A percentile compares a stretch with the other conserved stretches of the same genome.
phyloP scores from a whole-genome alignment of 352 stramenopile species.

The Pythium apleroticum region DNA sequence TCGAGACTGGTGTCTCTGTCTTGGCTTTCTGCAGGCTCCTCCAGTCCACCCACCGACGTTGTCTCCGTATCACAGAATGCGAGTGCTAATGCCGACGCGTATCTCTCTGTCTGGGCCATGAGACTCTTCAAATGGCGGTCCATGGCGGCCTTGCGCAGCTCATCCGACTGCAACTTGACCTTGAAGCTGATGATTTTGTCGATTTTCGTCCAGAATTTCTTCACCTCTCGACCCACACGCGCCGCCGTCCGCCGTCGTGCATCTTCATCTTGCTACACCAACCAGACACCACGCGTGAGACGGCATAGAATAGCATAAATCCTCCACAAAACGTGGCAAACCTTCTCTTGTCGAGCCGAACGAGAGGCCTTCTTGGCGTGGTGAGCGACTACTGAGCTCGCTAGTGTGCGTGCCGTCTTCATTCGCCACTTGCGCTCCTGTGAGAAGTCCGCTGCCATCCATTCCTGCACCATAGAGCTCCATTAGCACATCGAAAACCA shows the following conservation, averaged over 20 bases:
- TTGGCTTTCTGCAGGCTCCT: too few relatives aligned
- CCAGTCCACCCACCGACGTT: background rate
- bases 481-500: background rate
- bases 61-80: slow-evolving; percentile 41
- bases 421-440: slow-evolving; percentile 88
- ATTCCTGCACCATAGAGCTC: slow-evolving; percentile 33
- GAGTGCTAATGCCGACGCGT: slow-evolving; percentile 84
- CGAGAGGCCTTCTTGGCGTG: slow-evolving; percentile 48
- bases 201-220: slow-evolving; percentile 97
- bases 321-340: slow-evolving; percentile 12
- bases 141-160: slow-evolving; percentile 90
- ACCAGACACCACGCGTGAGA: background rate
- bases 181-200: slow-evolving; percentile 98
- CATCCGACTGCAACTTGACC: slow-evolving; percentile 92
- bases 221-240: slow-evolving; percentile 87
- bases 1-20: too few relatives aligned
- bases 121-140: slow-evolving; percentile 95
- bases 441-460: slow-evolving; percentile 93
- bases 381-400: slow-evolving; percentile 56
- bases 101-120: slow-evolving; percentile 96
- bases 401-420: slow-evolving; percentile 72
- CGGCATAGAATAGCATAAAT: background rate
- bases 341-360: slow-evolving; percentile 37
- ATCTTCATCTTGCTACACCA: slow-evolving; percentile 39
- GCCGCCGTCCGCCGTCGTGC: slow-evolving; percentile 54